phyloP scores from a whole-genome alignment of 2,329 filamentous ascomycete species.

The Paracoccidioides brasiliensis region DNA sequence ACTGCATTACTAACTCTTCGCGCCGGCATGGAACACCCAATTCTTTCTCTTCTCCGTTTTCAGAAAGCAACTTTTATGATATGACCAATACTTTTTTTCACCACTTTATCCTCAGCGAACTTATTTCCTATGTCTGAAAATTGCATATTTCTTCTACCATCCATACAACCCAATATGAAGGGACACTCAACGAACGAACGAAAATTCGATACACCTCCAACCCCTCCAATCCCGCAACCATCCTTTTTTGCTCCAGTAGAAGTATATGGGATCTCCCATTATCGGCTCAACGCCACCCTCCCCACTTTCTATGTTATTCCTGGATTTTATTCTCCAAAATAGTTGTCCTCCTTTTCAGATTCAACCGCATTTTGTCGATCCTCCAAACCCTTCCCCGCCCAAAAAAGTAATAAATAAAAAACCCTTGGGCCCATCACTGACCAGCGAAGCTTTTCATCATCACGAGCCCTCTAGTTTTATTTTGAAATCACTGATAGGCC shows the following conservation, averaged over 20 bases:
- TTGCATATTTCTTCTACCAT: not conserved
- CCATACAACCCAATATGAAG: not conserved
- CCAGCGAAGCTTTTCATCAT: not conserved
- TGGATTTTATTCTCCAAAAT: not conserved
- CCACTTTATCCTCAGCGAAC: constrained; percentile 1
- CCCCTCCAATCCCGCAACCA: not conserved
- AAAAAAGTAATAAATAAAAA: too few relatives aligned
- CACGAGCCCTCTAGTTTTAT: too few relatives aligned
- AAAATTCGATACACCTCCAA: not conserved
- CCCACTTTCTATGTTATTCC: not conserved
- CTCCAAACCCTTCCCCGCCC: too few relatives aligned
- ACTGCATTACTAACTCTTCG: not conserved
- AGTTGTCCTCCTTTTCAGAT: not conserved
- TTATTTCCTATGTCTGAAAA: constrained; percentile 4
- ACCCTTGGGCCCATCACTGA: too few relatives aligned
- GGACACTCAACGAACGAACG: not conserved
- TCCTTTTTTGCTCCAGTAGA: not conserved
- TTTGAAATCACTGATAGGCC: too few relatives aligned
- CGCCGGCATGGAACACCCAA: not conserved
- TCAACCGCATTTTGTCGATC: not conserved
- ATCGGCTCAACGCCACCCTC: not conserved
- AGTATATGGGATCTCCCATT: not conserved
- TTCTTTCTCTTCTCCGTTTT: not conserved
- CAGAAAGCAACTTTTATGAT: constrained; percentile 1
- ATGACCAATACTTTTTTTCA: constrained; percentile 3